Conservation (phyloP, 148 eudicot genomes). For the Heliamphora exappendiculata region DNA sequence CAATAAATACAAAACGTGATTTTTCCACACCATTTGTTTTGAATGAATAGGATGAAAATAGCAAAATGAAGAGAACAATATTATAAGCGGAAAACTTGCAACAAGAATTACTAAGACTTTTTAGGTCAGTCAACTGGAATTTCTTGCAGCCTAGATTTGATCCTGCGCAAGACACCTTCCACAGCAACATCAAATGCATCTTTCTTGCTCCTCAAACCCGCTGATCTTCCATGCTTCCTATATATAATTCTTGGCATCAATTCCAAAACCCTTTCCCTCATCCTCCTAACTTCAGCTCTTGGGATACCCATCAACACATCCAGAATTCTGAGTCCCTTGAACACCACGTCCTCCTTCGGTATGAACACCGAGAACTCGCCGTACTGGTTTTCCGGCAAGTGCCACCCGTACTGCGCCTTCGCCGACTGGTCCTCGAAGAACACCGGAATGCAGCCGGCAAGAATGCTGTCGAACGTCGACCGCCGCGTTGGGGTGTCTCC, state of each 20-base stretch:
- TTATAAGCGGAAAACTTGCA: neutral
- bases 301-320: slow-evolving; percentile 74
- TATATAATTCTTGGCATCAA: slow-evolving; percentile 66
- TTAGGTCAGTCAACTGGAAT: slow-evolving; percentile 8
- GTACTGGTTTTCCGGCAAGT: slow-evolving; percentile 50
- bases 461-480: slow-evolving; percentile 69
- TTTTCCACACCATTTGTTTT: neutral
- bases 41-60: neutral
- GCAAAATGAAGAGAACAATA: neutral
- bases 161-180: slow-evolving; percentile 66
- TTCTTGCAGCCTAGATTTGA: slow-evolving; percentile 48
- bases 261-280: slow-evolving; percentile 76
- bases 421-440: slow-evolving; percentile 87
- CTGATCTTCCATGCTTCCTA: slow-evolving; percentile 82
- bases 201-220: slow-evolving; percentile 69
- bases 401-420: slow-evolving; percentile 64
- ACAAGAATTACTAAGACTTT: neutral
- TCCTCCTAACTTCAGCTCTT: slow-evolving; percentile 59
- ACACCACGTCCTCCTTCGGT: slow-evolving; percentile 83
- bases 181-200: slow-evolving; percentile 92
- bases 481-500: slow-evolving; percentile 83
- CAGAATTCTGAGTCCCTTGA: slow-evolving; percentile 58
- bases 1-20: neutral
- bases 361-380: slow-evolving; percentile 66
- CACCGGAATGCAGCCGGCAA: slow-evolving; percentile 91